phyloP scores from a whole-genome alignment of 2,329 filamentous ascomycete species.

The Fusarium denticulatum region DNA sequence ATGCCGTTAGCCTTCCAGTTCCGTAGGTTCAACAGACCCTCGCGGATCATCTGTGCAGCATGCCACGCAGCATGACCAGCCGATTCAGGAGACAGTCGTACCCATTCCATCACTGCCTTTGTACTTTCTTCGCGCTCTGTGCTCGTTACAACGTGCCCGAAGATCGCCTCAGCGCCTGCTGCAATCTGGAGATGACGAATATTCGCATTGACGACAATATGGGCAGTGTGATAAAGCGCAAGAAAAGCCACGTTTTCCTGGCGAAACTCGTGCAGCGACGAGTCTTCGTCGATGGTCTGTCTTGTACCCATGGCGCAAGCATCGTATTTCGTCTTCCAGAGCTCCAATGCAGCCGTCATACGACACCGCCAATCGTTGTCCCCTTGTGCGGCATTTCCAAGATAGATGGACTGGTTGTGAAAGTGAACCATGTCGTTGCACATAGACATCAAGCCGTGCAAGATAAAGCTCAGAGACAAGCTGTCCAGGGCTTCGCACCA shows the following conservation, averaged over 20 bases:
- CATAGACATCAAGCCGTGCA: not conserved
- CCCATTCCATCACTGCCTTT: not conserved
- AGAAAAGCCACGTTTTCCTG: not conserved
- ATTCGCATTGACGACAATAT: not conserved
- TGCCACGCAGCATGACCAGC: not conserved
- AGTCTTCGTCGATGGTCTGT: not conserved
- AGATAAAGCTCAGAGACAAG: not conserved
- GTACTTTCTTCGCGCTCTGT: not conserved
- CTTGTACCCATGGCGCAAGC: not conserved
- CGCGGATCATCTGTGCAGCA: not conserved
- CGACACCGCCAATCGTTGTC: not conserved
- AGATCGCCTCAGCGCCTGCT: not conserved
- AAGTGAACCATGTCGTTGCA: not conserved
- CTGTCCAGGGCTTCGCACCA: not conserved
- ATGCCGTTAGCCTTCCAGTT: not conserved
- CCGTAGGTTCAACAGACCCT: not conserved
- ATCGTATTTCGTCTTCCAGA: not conserved
- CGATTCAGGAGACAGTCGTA: accelerated
- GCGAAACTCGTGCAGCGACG: not conserved
- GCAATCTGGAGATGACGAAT: not conserved
- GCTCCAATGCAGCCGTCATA: not conserved
- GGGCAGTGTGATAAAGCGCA: not conserved
- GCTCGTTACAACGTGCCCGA: accelerated
- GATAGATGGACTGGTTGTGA: not conserved
- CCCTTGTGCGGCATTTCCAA: not conserved